Evolutionary conservation across 2,329 filamentous ascomycete genomes (phyloP).

Genomic region (Claviceps sorghi): DNA sequence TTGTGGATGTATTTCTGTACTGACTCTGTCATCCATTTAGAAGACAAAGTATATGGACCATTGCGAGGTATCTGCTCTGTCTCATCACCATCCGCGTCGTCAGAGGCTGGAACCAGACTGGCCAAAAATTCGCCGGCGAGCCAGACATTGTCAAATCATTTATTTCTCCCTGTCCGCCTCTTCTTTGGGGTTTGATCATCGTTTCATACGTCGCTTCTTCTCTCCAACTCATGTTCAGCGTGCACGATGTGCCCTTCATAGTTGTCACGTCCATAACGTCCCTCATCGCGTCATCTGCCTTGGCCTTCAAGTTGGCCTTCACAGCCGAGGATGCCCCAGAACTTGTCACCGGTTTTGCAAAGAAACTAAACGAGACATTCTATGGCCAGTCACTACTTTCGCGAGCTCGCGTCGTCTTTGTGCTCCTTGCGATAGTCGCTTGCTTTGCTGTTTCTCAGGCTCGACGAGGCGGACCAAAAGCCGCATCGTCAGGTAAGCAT

Average conservation of each 20-base stretch:
- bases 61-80: slow-evolving; percentile 27
- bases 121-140: slow-evolving; percentile 87
- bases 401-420: slow-evolving; percentile 36
- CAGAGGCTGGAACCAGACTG: slow-evolving; percentile 88
- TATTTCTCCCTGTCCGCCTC: slow-evolving; percentile 44
- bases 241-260: slow-evolving; percentile 27
- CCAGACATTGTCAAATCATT: slow-evolving; percentile 70
- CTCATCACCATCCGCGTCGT: slow-evolving; percentile 50
- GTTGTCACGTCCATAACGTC: slow-evolving; percentile 26
- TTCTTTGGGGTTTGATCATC: slow-evolving; percentile 63
- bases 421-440: slow-evolving; percentile 26
- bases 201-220: slow-evolving; percentile 51
- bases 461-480: slow-evolving; percentile 14
- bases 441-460: slow-evolving; percentile 26
- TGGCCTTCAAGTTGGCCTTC: slow-evolving; percentile 82
- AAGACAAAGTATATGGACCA: slow-evolving; percentile 13
- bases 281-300: slow-evolving; percentile 36
- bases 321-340: slow-evolving; percentile 81
- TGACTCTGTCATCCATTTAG: slow-evolving; percentile 7
- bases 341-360: slow-evolving; percentile 40
- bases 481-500: slow-evolving; percentile 16
- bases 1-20: neutral
- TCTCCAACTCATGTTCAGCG: slow-evolving; percentile 26
- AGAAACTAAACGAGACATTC: slow-evolving; percentile 24
- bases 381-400: slow-evolving; percentile 30